Conservation (phyloP, 345 rosid species). For the Linum tenue region DNA sequence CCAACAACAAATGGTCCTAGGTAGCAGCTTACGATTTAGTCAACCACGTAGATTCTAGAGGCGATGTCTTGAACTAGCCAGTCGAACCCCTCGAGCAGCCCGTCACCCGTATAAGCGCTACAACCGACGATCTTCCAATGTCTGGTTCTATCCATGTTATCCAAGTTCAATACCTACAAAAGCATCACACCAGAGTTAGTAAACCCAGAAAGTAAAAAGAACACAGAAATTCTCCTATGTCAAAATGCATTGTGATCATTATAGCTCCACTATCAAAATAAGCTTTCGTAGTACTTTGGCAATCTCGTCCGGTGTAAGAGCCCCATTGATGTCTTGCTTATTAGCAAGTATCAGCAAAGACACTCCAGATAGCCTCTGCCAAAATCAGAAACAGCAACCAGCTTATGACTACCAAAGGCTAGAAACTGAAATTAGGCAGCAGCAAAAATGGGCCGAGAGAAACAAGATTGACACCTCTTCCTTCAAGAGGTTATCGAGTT, state of each 20-base stretch:
- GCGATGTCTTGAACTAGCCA: constrained; percentile 97
- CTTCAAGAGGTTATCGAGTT: constrained; percentile 82
- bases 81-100: constrained; percentile 79
- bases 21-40: constrained; percentile 15
- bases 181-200: not conserved
- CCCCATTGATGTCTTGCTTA: constrained; percentile 87
- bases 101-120: constrained; percentile 81
- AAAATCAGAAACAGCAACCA: not conserved
- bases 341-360: constrained; percentile 78
- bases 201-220: not conserved
- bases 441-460: not conserved
- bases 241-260: not conserved
- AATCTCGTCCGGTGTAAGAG: constrained; percentile 73
- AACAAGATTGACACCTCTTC: constrained; percentile 57
- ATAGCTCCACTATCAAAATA: not conserved
- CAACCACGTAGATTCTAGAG: constrained; percentile 82
- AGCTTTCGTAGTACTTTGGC: constrained; percentile 45
- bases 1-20: no score
- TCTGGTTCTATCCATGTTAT: constrained; percentile 71
- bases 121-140: constrained; percentile 89
- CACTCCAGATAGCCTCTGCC: constrained; percentile 86
- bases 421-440: not conserved
- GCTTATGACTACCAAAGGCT: not conserved
- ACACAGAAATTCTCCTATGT: not conserved
- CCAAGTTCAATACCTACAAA: constrained; percentile 63